These are phyloP conservation scores for Talinum fruticosum DNA, from an alignment of 148 eudicot species.

Conservation along the genomic window DNA sequence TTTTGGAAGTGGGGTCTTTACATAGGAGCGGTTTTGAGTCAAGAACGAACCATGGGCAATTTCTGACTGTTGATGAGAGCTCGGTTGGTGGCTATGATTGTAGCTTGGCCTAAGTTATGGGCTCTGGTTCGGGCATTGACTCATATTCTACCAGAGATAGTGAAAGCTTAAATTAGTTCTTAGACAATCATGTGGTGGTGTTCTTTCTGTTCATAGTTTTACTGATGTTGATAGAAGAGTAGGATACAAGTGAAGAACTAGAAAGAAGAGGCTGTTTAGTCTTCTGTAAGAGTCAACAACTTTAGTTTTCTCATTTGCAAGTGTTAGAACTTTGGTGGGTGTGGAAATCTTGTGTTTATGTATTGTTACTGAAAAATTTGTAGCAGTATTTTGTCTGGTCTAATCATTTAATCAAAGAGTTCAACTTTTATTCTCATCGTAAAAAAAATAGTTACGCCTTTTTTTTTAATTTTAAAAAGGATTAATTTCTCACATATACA, in stretches of 20 bases:
- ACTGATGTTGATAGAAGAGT: slow-evolving; percentile 21
- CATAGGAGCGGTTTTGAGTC: slow-evolving; percentile 31
- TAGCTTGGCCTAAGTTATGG: neutral
- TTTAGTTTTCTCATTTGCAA: slow-evolving; percentile 19
- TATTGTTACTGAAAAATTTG: too few species aligned
- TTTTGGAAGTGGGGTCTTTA: neutral
- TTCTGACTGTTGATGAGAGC: slow-evolving; percentile 14
- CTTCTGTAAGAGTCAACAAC: too few species aligned
- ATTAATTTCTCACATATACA: too few species aligned
- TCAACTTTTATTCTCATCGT: too few species aligned
- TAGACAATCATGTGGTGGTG: neutral
- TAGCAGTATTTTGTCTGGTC: too few species aligned
- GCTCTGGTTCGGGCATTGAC: slow-evolving; percentile 79
- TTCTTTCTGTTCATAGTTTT: neutral
- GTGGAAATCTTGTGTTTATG: neutral
- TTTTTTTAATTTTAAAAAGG: too few species aligned
- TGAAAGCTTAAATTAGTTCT: slow-evolving; percentile 14
- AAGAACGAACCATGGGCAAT: slow-evolving; percentile 74
- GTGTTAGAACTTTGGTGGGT: slow-evolving; percentile 12
- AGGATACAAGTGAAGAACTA: slow-evolving; percentile 18
- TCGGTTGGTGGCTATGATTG: neutral
- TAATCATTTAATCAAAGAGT: too few species aligned
- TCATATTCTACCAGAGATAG: slow-evolving; percentile 26
- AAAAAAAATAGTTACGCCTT: too few species aligned
- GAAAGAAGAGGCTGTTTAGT: slow-evolving; percentile 1